Base-by-base conservation (phyloP, 2,329 filamentous ascomycete genomes). In the Phyllosticta capitalensis region DNA sequence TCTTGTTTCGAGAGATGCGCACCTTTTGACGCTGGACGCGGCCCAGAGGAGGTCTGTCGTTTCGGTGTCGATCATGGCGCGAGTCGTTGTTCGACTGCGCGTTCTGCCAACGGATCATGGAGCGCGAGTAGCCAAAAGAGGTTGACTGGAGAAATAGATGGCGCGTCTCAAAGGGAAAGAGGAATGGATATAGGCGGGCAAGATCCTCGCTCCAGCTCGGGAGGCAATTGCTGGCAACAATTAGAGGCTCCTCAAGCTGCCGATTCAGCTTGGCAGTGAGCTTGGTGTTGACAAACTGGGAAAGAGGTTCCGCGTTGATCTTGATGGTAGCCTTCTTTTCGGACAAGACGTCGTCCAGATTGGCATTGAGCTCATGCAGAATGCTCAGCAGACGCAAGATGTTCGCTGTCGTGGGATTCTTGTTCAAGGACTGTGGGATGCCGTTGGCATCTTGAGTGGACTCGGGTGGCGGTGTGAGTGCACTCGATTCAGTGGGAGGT, bases 211-310 rank as follows among this genome's bases (percentile, higher is more conserved):
- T 95, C 94, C 94, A 99, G 68, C 83, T 90, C 3, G 94, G 94
- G 45, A 99, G 79, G 71, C 94, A 99, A 69, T 92, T 95, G 75
- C 94, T 97, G 3, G 94, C 94, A 55, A 99, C 94, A 64, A 99
- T 95, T 63, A 99, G 77, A 9, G 94, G 94, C 74, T 99, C 95
- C 70, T 99, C 94, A 12, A 99, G 78, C 72, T 99, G 95, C 26
- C 94, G 87, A 69, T 99, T 99, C 60, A 99, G 82, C 76, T 99
- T 99, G 1, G 94, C 95, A 0, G 94, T 99, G 45, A 99, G 82
- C 73, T 99, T 99, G 0, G 94, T 96, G 70, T 99, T 99, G 74
- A 99, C 94, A 67, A 99, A 99, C 66, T 97, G 92, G 2, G 92
- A 87, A 53, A 95, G 74, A 0, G 92, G 89, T 73, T 97, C 92